Conservation (phyloP, 2,329 filamentous ascomycete genomes). For the Colletotrichum scovillei region DNA sequence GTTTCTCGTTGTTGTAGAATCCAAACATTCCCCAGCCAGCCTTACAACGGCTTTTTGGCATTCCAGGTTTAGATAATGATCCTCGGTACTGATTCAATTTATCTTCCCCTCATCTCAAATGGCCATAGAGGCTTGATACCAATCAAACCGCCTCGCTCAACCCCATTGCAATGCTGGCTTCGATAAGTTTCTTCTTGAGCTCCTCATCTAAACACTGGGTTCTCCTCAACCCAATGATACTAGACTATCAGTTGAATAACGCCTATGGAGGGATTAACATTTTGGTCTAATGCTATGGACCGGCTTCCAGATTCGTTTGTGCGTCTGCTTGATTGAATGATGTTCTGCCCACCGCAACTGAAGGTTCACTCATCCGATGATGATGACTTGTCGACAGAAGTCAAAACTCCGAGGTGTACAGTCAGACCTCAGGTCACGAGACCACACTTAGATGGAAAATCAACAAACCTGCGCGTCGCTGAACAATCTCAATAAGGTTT, state of each 20-base stretch:
- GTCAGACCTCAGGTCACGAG: constrained; percentile 9
- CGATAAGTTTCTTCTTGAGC: background rate
- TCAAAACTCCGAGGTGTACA: background rate
- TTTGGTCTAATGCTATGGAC: background rate
- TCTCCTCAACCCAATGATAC: background rate
- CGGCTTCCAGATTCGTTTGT: background rate
- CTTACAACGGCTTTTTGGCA: constrained; percentile 1
- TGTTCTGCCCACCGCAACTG: background rate
- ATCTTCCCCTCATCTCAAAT: background rate
- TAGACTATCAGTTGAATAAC: background rate
- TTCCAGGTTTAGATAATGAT: background rate
- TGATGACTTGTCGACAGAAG: constrained; percentile 10
- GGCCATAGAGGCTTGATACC: background rate
- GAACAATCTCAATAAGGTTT: background rate
- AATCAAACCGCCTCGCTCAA: background rate
- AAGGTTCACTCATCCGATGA: constrained; percentile 23
- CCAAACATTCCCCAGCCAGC: constrained; percentile 17
- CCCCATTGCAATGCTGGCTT: background rate
- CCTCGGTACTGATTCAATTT: background rate
- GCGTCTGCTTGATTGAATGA: background rate
- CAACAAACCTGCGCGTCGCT: background rate
- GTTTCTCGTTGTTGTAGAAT: background rate
- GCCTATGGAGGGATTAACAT: background rate
- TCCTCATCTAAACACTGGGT: constrained; percentile 15
- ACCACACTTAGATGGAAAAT: background rate